Conservation (phyloP, 2,329 filamentous ascomycete species). For the Dothistroma pini region DNA sequence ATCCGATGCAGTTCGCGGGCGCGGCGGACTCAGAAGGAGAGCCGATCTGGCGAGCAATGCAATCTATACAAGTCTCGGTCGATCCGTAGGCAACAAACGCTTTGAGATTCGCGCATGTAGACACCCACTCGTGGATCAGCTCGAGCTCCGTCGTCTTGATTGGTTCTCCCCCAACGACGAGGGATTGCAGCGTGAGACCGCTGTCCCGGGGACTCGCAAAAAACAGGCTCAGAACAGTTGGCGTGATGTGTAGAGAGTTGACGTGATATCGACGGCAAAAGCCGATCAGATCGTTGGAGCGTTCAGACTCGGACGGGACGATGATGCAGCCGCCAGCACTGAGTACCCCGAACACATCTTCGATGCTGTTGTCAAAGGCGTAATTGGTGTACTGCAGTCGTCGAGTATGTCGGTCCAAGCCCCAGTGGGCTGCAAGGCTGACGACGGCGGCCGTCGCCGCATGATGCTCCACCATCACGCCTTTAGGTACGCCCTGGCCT, state of each 20-base stretch:
- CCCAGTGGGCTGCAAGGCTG: neutral
- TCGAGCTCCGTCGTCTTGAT: neutral
- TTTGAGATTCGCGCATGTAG: constrained; percentile 14
- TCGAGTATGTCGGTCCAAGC: neutral
- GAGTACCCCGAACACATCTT: constrained; percentile 2
- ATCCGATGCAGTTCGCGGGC: constrained; percentile 4
- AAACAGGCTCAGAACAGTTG: constrained; percentile 50
- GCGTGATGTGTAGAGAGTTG: constrained; percentile 51
- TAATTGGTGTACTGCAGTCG: constrained; percentile 13
- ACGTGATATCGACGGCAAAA: constrained; percentile 25
- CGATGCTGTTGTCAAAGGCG: constrained; percentile 14
- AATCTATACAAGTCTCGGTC: constrained; percentile 31
- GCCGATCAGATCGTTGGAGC: constrained; percentile 41
- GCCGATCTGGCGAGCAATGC: too few species aligned
- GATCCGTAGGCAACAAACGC: constrained; percentile 44
- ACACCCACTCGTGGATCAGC: neutral
- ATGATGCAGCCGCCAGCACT: constrained; percentile 14
- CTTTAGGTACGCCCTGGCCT: constrained; percentile 16
- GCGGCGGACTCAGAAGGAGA: too few species aligned
- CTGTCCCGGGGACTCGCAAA: constrained; percentile 38
- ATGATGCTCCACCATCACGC: constrained; percentile 2
- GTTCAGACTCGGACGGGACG: constrained; percentile 40
- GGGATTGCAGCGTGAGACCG: constrained; percentile 28
- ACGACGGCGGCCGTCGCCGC: neutral
- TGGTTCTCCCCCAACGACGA: constrained; percentile 10